Base-by-base conservation (phyloP, 2,329 filamentous ascomycete species). In the Chaetomium sp. region DNA sequence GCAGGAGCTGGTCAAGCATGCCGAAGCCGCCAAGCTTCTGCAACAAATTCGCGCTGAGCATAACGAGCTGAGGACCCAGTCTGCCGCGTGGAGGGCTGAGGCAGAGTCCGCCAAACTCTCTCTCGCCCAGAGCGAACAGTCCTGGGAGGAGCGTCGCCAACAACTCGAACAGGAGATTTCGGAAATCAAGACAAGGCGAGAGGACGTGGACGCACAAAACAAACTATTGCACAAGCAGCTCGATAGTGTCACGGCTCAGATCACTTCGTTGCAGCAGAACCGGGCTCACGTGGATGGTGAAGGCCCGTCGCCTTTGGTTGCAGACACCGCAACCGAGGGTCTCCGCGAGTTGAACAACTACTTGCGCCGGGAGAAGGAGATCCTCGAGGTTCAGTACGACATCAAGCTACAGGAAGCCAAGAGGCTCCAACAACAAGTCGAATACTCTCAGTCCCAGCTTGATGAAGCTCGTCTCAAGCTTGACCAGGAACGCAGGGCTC, bases 371-470 rank as follows among this genome's bases (percentile, higher is more conserved):
- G 96, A 99, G 78, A 99, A 98, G 81, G 95, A 98, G 75, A 98
- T 99, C 69, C 85, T 97, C 9, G 94, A 99, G 71, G 92, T 97
- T n/a, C 94, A 98, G 73, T 91, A 93, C 72, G 93, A 97, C 71
- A 83, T 98, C 53, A 93, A 94, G 72, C 84, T 88, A 0, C 92
- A 96, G 72, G 95, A 99, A 77, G 84, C 87, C 61, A 96, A 96
- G 78, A 88, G 95, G 61, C 79, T 97, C 50, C 91, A 94, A 73
- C 92, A 97, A 72, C 93, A 98, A 74, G 84, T 97, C 27, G 90
- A 96, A 58, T 93, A 97, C 74, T 84, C 89, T 9, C 92, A 95
- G 72, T 87, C 87, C 25, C 92, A 98, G 75, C 87, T 99, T 8
- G 95, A 99, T 67, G 93, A 97, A 70, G 86, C 90, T 7, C 88